Evolutionary conservation across 106 monocot genomes (phyloP), one percentile per base, ranked within the genome.

Genomic region (Dendrobium huoshanense): DNA sequence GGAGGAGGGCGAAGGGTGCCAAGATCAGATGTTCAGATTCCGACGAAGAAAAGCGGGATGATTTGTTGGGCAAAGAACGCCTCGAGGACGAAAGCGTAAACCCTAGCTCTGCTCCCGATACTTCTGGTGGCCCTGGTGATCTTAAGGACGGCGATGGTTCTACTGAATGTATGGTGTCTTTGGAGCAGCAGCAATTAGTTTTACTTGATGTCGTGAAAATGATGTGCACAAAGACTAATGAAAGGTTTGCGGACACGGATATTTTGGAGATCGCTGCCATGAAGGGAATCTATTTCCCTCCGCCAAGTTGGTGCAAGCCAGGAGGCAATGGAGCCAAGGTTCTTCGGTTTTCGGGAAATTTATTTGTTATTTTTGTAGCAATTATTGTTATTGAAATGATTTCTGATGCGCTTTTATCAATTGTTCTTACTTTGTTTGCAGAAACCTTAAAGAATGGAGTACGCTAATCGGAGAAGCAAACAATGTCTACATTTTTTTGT

Each of bases 251-350:
- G 74, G 74, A 43, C 40, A 19, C 9, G 74, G 74, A 74, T n/a
- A 74, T 74, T 20, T 43, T 74, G 74, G 74, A 74, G 42, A 74
- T 74, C 3, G 74, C 74, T 33, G 42, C 74, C 20, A 74, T 74
- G 74, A 74, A 74, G 33, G 74, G 74, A 41, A 74, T 74, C 19
- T 9, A 74, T 18, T 74, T 74, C 42, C 74, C 74, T 74, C 43
- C 41, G 43, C 43, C 74, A 33, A 27, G 74, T 2, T 74, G 74
- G 74, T 42, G 74, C 43, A 74, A 15, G 41, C 74, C 74, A 74
- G 43, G 43, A 33, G 43, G 74, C 27, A 43, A 74, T 29, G 74
- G 33, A 19, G 17, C 73, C 18, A 43, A 74, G 74, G 74, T 74
- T 74, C 42, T 33, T 41, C 19, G 40, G 4, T 31, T 31, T 70